Evolutionary conservation across 495 filamentous ascomycete genomes (phyloP).

Genomic region (Copromyces sp.): DNA sequence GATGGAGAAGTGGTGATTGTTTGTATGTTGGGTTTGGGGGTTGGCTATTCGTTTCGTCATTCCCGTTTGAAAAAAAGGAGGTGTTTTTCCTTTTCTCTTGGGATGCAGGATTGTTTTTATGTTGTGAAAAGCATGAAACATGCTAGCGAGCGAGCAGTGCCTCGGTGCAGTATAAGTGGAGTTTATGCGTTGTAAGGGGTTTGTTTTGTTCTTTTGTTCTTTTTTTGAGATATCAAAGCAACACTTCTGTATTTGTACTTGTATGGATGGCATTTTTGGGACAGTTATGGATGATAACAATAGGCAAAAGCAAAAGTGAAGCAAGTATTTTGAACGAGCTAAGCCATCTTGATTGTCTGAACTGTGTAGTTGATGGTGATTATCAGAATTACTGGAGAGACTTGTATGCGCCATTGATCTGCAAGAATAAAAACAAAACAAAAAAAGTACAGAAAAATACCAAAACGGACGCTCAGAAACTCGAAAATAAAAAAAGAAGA

Average conservation of each 20-base stretch:
- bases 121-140: background rate
- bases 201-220: background rate
- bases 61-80: background rate
- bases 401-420: no score
- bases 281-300: background rate
- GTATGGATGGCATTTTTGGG: background rate
- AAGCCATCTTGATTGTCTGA: no score
- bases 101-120: background rate
- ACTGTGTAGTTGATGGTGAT: no score
- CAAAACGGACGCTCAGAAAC: no score
- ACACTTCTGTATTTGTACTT: background rate
- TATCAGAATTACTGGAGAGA: no score
- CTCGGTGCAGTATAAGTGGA: background rate
- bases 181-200: background rate
- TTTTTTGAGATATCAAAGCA: background rate
- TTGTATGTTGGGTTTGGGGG: background rate
- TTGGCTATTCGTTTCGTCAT: background rate
- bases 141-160: background rate
- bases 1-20: background rate
- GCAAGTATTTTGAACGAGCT: background rate
- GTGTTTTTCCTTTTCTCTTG: background rate
- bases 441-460: no score
- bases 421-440: no score
- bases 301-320: background rate
- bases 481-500: no score